These are phyloP conservation scores for Eucalyptus curtisii DNA, from an alignment of 345 rosid species.

Conservation along the genomic window DNA sequence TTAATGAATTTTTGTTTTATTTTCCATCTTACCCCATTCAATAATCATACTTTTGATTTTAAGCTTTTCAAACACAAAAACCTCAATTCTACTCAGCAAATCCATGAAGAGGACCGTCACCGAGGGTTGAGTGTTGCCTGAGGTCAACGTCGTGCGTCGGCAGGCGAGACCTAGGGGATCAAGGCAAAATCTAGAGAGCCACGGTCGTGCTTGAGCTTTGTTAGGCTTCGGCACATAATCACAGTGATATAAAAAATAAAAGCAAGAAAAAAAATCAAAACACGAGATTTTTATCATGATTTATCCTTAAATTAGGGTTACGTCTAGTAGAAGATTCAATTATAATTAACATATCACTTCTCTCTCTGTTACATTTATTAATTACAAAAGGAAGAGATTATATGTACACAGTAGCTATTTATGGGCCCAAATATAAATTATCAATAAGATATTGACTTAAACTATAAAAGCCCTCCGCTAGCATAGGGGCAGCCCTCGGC, in stretches of 20 bases:
- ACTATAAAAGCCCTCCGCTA: fast-evolving
- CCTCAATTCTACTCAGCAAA: background rate
- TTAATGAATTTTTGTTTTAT: background rate
- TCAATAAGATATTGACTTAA: too few relatives aligned
- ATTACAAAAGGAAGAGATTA: too few relatives aligned
- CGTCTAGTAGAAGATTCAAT: fast-evolving
- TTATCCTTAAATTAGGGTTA: too few relatives aligned
- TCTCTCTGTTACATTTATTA: too few relatives aligned
- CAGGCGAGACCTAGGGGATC: background rate
- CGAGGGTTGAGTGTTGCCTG: background rate
- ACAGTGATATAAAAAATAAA: too few relatives aligned
- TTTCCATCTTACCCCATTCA: background rate
- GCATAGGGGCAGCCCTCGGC: too few relatives aligned
- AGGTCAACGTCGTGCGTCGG: background rate
- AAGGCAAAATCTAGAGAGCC: background rate
- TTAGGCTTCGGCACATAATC: fast-evolving
- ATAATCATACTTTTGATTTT: too few relatives aligned
- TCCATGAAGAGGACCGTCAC: background rate
- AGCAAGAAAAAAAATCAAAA: too few relatives aligned
- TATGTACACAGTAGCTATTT: too few relatives aligned
- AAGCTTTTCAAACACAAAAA: background rate
- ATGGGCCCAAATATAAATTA: too few relatives aligned
- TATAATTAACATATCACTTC: too few relatives aligned
- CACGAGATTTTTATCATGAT: too few relatives aligned
- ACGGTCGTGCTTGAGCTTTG: fast-evolving